Percentiles rank a stretch among this genome's conserved stretches.
These are phyloP conservation scores for Suillus subaureus DNA, from an alignment of 768 basidiomycete species.

Conservation along the genomic window DNA sequence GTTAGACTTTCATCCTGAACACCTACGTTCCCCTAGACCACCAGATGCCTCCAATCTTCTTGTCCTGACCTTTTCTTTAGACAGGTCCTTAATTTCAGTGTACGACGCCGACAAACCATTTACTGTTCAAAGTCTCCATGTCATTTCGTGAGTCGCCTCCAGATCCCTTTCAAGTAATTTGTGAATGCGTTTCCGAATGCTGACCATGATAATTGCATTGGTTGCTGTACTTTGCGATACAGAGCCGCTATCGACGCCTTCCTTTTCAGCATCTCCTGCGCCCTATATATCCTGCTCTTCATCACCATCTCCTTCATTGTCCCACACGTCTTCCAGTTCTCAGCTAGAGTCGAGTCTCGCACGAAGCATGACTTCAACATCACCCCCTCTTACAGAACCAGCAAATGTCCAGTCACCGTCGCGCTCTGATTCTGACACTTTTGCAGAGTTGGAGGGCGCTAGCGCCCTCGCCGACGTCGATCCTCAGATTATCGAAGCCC, in stretches of 20 bases:
- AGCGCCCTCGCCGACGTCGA: slow-evolving; percentile 54
- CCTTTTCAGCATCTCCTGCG: slow-evolving; percentile 14
- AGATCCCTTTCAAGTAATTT: slow-evolving; percentile 7
- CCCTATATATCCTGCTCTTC: slow-evolving; percentile 18
- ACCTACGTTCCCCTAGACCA: slow-evolving; percentile 33
- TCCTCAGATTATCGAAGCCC: slow-evolving; percentile 81
- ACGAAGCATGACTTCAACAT: slow-evolving; percentile 9
- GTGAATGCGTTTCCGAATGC: slow-evolving; percentile 12
- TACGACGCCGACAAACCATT: slow-evolving; percentile 19
- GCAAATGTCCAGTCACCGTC: slow-evolving; percentile 17
- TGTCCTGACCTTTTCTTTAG: slow-evolving; percentile 20
- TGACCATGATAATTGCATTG: slow-evolving; percentile 13
- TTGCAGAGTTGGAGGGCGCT: slow-evolving; percentile 30
- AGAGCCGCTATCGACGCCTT: slow-evolving; percentile 11
- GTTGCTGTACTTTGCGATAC: slow-evolving; percentile 7
- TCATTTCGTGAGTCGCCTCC: slow-evolving; percentile 16
- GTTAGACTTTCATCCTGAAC: slow-evolving; percentile 12
- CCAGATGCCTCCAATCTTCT: slow-evolving; percentile 27
- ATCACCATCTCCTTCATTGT: slow-evolving; percentile 14
- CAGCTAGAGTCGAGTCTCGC: slow-evolving; percentile 18
- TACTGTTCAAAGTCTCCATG: slow-evolving; percentile 11
- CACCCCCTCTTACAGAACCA: slow-evolving; percentile 20
- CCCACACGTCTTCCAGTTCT: slow-evolving; percentile 16
- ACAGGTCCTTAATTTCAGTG: slow-evolving; percentile 11
- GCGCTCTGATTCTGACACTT: slow-evolving; percentile 31